Conservation (phyloP, 306 rosid species). For the Neltuma alba region DNA sequence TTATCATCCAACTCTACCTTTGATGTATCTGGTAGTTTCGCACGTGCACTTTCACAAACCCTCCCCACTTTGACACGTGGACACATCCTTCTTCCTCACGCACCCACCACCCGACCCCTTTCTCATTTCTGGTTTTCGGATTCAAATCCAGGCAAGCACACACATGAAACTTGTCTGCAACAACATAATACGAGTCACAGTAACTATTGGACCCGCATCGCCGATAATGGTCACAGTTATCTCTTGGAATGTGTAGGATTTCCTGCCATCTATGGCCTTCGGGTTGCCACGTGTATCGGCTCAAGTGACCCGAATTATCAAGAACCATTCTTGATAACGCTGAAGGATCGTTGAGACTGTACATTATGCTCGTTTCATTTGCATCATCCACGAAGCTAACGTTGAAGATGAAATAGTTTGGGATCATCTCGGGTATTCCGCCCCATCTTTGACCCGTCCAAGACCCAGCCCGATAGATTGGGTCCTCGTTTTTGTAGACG, state of each 20-base stretch:
- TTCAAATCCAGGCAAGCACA: slow-evolving; percentile 47
- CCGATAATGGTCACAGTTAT: slow-evolving; percentile 34
- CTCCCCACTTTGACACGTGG: slow-evolving; percentile 65
- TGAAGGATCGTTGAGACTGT: neutral
- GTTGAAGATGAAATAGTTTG: neutral
- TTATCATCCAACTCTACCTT: slow-evolving; percentile 37
- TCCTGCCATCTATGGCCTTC: neutral
- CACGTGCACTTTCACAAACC: slow-evolving; percentile 57
- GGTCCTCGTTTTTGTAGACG: neutral
- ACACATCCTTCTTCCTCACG: slow-evolving; percentile 36
- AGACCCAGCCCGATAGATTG: neutral
- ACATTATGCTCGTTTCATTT: neutral
- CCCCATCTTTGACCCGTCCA: slow-evolving; percentile 16
- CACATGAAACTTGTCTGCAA: slow-evolving; percentile 29
- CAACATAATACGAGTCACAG: slow-evolving; percentile 42
- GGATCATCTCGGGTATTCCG: slow-evolving; percentile 34
- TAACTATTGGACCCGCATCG: slow-evolving; percentile 46
- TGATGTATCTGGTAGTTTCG: slow-evolving; percentile 65
- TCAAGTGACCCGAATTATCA: neutral
- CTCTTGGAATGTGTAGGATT: slow-evolving; percentile 32
- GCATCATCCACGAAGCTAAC: slow-evolving; percentile 25
- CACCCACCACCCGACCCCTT: slow-evolving; percentile 55
- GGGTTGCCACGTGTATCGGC: neutral
- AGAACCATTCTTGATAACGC: neutral
- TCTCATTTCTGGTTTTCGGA: slow-evolving; percentile 41